phyloP scores from a whole-genome alignment of 2,329 filamentous ascomycete species.

The Escovopsis sp. region DNA sequence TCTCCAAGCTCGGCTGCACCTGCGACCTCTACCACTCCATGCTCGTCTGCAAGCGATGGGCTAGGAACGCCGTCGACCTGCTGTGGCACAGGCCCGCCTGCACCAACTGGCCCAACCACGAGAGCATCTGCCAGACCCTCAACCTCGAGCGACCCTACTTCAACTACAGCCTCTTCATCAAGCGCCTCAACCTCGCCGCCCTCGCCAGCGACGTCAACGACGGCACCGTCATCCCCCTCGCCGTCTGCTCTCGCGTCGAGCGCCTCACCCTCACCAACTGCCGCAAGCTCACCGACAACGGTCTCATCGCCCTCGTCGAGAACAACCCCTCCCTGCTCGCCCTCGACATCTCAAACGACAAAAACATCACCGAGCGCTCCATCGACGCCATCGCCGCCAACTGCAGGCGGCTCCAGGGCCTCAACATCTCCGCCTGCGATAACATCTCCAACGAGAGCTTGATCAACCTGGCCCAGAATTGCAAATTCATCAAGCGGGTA shows the following conservation, averaged over 20 bases:
- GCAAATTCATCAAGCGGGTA: conserved; percentile 75
- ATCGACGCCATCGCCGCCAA: conserved; percentile 64
- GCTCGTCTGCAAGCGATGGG: conserved; percentile 90
- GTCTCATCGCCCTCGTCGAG: conserved; percentile 62
- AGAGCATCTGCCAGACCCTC: conserved; percentile 67
- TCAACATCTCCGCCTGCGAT: conserved; percentile 81
- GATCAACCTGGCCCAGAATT: conserved; percentile 63
- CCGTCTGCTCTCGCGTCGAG: conserved; percentile 79
- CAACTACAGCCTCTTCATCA: conserved; percentile 77
- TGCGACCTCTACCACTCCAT: conserved; percentile 74
- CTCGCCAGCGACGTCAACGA: conserved; percentile 67
- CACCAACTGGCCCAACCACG: conserved; percentile 69
- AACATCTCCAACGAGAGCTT: conserved; percentile 79
- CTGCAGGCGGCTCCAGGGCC: conserved; percentile 72
- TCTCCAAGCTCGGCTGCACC: conserved; percentile 64
- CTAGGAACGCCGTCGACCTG: conserved; percentile 78
- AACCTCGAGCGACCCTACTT: conserved; percentile 63
- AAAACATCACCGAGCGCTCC: conserved; percentile 71
- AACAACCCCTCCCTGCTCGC: conserved; percentile 72
- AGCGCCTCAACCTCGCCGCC: conserved; percentile 75
- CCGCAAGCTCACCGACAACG: conserved; percentile 66
- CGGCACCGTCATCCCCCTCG: conserved; percentile 70
- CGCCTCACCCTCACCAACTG: conserved; percentile 87
- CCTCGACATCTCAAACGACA: conserved; percentile 73
- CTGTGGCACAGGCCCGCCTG: conserved; percentile 92